Base-by-base conservation (phyloP, 164 flowering plant species). In the Sedum album region DNA sequence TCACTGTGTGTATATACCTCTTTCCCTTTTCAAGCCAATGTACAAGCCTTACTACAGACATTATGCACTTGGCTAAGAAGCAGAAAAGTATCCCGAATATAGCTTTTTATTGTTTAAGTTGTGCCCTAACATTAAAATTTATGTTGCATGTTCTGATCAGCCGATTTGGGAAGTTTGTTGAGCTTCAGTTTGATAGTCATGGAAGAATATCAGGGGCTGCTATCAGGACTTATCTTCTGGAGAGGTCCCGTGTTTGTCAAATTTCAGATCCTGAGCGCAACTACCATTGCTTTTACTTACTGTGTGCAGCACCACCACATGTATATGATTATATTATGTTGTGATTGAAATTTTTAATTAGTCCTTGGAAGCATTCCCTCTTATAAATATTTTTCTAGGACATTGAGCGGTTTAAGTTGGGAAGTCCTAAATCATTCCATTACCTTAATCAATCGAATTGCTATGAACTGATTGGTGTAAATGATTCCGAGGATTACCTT, bases 221-320 rank as follows among this genome's bases (percentile, higher is more conserved):
- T 63, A 83, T 90, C 49, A 80, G 91, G 76, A 90, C 93, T 21
- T 90, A 91, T 73, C 90, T 91, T 75, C 82, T 91, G 13, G 97
- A 91, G 71, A 79, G 89, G 77, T 91, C 97, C 71, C 95, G 97
- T 69, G 97, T 91, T 73, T 91, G 97, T 80, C 95, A 91, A 84
- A 71, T 91, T 66, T 89, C 97, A 49, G 90, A 89, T 70, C 86
- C 86, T 66, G 97, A 91, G 76, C 88, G 97, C 36, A 91, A 91
- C 80, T 91, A 87, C 76, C 93, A 91, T 71, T 88, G 93, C 66
- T 88, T 91, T 73, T 90, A 87, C 75, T 85, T 81, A 76, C 89
- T 90, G 46, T 91, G 97, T 81, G 91, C 95, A 1, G 93, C 95
- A 51, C 97, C 97, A 44, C 77, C 72, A 33, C 85, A 88, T 84